Percentiles rank a stretch among this genome's conserved stretches.
These are phyloP conservation scores for Exophiala mesophila DNA, from an alignment of 2,329 filamentous ascomycete species.

Conservation along the genomic window DNA sequence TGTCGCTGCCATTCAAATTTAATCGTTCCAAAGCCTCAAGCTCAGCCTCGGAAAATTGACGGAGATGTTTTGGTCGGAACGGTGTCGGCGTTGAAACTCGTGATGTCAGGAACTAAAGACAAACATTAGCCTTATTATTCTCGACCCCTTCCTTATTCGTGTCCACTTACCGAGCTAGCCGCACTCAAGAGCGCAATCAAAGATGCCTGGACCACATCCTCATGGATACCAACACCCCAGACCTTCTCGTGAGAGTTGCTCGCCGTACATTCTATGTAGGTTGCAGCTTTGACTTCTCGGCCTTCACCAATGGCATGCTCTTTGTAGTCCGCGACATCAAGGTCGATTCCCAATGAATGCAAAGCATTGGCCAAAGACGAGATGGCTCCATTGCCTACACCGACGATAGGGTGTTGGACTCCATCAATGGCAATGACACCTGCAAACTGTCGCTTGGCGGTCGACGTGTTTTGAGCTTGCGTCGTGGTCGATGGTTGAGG, in stretches of 20 bases:
- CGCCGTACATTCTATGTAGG: constrained; percentile 84
- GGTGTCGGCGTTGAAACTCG: constrained; percentile 64
- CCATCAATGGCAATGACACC: constrained; percentile 81
- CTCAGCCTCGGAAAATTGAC: constrained; percentile 44
- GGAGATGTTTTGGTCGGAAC: constrained; percentile 54
- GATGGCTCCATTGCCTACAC: constrained; percentile 83
- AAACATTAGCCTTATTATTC: constrained; percentile 8
- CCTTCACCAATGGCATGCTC: constrained; percentile 86
- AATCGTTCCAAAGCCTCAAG: constrained; percentile 41
- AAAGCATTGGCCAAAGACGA: constrained; percentile 83
- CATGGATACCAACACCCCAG: constrained; percentile 88
- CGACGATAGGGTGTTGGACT: constrained; percentile 69
- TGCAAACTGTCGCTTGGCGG: constrained; percentile 75
- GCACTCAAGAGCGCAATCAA: constrained; percentile 80
- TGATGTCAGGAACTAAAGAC: constrained; percentile 63
- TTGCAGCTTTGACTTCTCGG: constrained; percentile 82
- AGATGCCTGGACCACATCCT: constrained; percentile 86
- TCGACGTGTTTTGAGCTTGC: constrained; percentile 56
- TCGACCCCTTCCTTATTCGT: background rate
- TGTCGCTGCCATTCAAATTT: constrained; percentile 22
- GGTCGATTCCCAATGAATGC: constrained; percentile 69
- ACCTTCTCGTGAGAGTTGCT: constrained; percentile 63
- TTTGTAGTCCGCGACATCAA: constrained; percentile 93
- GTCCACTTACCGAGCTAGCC: constrained; percentile 65
- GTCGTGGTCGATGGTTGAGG: constrained; percentile 45